phyloP scores from a whole-genome alignment of 345 rosid genomes.

The Gossypioides kirkii region DNA sequence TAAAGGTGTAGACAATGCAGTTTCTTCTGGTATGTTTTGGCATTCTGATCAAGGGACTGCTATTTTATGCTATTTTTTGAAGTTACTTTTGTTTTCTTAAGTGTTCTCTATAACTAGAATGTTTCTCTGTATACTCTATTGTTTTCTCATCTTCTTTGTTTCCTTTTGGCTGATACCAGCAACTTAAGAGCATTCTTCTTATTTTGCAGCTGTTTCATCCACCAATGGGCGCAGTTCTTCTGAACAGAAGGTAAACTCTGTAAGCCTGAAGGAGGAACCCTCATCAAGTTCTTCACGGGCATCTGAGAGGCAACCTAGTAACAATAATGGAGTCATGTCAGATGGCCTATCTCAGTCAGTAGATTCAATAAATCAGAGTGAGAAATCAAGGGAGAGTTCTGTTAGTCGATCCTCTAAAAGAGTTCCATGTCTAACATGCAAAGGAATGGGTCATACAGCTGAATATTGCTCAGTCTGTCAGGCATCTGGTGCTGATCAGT shows the following conservation, averaged over 20 bases:
- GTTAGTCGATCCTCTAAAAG: conserved; percentile 42
- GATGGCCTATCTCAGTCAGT: conserved; percentile 45
- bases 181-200: conserved; percentile 8
- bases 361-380: conserved; percentile 52
- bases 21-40: conserved; percentile 48
- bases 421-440: conserved; percentile 44
- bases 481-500: conserved; percentile 41
- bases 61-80: not conserved
- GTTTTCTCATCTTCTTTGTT: conserved; percentile 7
- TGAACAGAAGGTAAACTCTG: conserved; percentile 45
- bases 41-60: not conserved
- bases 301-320: conserved; percentile 39
- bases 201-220: conserved; percentile 40
- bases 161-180: not conserved
- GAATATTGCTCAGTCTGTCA: conserved; percentile 43
- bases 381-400: conserved; percentile 49
- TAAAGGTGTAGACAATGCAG: conserved; percentile 43
- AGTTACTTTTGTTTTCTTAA: not conserved
- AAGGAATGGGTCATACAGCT: conserved; percentile 54
- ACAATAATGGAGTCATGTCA: conserved; percentile 37
- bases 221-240: conserved; percentile 34
- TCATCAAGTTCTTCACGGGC: conserved; percentile 49
- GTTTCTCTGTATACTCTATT: not conserved
- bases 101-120: not conserved
- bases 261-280: conserved; percentile 54